phyloP scores from a whole-genome alignment of 345 rosid species.

The Camelina neglecta region DNA sequence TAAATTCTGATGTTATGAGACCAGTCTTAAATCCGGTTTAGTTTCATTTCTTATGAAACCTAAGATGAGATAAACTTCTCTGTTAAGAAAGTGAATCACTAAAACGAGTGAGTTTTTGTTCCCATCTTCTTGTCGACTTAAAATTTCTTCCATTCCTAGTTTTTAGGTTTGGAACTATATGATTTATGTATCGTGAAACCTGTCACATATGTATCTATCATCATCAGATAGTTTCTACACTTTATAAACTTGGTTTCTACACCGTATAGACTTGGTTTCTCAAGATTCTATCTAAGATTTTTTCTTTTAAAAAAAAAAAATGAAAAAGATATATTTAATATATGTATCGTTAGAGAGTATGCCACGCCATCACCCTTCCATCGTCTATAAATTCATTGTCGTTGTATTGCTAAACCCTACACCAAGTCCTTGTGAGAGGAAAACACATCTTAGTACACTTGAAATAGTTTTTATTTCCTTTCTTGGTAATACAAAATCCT shows the following conservation, averaged over 20 bases:
- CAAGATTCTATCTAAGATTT: neutral
- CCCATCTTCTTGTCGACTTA: slow-evolving; percentile 19
- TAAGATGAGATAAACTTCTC: neutral
- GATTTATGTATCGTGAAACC: neutral
- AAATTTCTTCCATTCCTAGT: neutral
- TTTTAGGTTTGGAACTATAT: slow-evolving; percentile 2
- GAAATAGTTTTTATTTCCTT: neutral
- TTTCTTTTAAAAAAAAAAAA: neutral
- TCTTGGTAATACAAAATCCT: neutral
- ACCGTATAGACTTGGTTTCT: neutral
- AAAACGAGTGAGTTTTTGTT: neutral
- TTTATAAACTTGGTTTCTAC: neutral
- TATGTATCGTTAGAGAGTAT: neutral
- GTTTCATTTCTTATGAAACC: slow-evolving; percentile 1
- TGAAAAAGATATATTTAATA: neutral
- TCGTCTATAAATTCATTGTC: slow-evolving; percentile 38
- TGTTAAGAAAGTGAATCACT: neutral
- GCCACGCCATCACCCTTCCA: slow-evolving; percentile 35
- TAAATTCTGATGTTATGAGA: neutral
- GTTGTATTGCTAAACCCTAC: slow-evolving; percentile 36
- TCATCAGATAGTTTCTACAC: slow-evolving; percentile 23
- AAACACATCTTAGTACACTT: slow-evolving; percentile 12
- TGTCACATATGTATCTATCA: slow-evolving; percentile 10
- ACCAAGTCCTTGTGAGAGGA: neutral
- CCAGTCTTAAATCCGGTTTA: neutral